phyloP scores from a whole-genome alignment of 345 rosid species.

The Salix koriyanagi region DNA sequence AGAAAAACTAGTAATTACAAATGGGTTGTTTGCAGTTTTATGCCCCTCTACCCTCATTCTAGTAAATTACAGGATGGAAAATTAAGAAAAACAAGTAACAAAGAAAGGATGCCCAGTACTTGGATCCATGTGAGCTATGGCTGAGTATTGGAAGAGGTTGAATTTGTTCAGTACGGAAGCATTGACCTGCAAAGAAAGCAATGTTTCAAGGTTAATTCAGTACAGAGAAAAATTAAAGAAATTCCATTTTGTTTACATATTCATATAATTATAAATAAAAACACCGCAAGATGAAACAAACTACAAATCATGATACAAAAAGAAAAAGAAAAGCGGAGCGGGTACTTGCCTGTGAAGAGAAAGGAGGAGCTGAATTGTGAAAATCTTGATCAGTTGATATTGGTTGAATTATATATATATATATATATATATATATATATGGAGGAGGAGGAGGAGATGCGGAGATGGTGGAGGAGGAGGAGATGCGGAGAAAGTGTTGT shows the following conservation, averaged over 20 bases:
- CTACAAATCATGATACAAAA: neutral
- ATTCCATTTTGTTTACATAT: too few species aligned
- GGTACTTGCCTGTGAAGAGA: neutral
- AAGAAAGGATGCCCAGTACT: slow-evolving; percentile 13
- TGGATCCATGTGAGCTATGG: slow-evolving; percentile 28
- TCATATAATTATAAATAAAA: neutral
- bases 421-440: too few species aligned
- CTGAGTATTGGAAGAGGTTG: neutral
- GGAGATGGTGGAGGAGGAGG: neutral
- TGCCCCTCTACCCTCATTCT: too few species aligned
- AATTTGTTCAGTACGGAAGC: neutral
- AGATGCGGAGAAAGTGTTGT: too few species aligned
- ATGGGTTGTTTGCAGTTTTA: too few species aligned
- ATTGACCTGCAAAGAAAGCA: slow-evolving; percentile 6
- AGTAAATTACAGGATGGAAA: too few species aligned
- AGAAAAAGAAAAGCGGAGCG: neutral
- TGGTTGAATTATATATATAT: neutral
- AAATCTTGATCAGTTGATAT: too few species aligned
- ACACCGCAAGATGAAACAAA: neutral
- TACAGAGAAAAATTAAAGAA: too few species aligned
- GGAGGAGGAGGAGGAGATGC: too few species aligned
- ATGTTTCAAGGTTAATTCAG: too few species aligned
- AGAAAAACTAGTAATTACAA: too few species aligned
- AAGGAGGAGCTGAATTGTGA: neutral
- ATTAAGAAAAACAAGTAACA: too few species aligned